Evolutionary conservation across 306 rosid species (phyloP), one percentile per base, ranked within the genome.

Genomic region (Citrullus colocynthis): DNA sequence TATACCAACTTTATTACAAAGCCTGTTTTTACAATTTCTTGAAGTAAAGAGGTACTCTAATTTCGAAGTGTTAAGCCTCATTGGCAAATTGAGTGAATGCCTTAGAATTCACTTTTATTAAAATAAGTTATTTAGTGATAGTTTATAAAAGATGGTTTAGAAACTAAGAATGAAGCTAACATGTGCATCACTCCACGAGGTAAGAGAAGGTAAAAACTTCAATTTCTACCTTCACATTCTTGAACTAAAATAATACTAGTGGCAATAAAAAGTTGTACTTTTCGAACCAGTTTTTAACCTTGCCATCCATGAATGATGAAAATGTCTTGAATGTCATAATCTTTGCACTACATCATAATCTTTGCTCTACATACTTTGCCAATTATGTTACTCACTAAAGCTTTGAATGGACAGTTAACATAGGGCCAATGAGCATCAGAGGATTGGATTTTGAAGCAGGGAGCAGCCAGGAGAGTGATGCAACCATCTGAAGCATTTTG

Each of bases 371-470:
- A 24, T 24, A 11, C 17, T 37, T 57, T 74, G 48, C 17, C 7
- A 67, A 76, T 61, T 59, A 80, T 9, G n/a, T 15, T 44, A 24
- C 56, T 80, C 8, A 80, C 79, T 45, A 81, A 80, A 78, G 54
- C 14, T 71, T 77, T 28, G 8, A 49, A 80, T 79, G 15, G 80
- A 88, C 94, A 92, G 98, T 90, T 49, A 95, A 95, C 83, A 75
- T 90, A 16, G 98, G 98, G 61, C 88, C 61, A 76, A 95, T 92
- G 98, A 92, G 83, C 75, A 90, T 95, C 48, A 73, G 88, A 9
- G 97, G 97, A 45, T 74, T 92, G 85, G 82, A 89, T 66, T 88
- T 86, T 52, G 91, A 83, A 79, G 89, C 79, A 44, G 93, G 52
- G 88, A 88, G 37, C 76, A 63, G 2, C 60, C 42, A 45, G 49